These are phyloP conservation scores for Ceratocystis cubensis DNA, from an alignment of 2,329 filamentous ascomycete genomes.

Conservation along the genomic window DNA sequence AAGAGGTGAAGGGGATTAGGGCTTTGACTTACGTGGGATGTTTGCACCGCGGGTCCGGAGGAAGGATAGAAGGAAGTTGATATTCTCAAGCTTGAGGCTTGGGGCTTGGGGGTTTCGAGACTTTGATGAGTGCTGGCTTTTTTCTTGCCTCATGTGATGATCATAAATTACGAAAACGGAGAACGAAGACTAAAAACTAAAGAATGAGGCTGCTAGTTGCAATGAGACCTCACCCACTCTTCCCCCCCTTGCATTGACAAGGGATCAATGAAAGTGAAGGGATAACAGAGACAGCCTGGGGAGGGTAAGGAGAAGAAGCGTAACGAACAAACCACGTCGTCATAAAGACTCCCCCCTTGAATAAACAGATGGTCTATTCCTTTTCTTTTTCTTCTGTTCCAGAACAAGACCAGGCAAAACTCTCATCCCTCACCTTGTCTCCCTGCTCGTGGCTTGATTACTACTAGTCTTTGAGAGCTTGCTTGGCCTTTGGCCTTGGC, in stretches of 20 bases:
- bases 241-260: neutral
- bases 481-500: neutral
- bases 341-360: neutral
- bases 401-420: neutral
- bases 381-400: slow-evolving; percentile 3
- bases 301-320: neutral
- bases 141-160: too few species aligned
- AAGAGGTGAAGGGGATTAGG: neutral
- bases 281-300: neutral
- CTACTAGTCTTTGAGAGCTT: too few species aligned
- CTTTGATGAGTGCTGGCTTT: too few species aligned
- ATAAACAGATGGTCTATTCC: neutral
- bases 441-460: neutral
- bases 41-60: neutral
- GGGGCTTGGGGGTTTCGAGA: neutral
- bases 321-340: slow-evolving; percentile 1
- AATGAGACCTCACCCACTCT: neutral
- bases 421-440: neutral
- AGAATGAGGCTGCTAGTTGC: neutral
- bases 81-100: neutral
- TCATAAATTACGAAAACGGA: too few species aligned
- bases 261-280: neutral
- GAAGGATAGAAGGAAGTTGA: slow-evolving; percentile 2
- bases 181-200: too few species aligned
- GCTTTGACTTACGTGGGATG: neutral